Conservation (phyloP, 352 stramenopile species). For the Phytophthora macrochlamydospora region DNA sequence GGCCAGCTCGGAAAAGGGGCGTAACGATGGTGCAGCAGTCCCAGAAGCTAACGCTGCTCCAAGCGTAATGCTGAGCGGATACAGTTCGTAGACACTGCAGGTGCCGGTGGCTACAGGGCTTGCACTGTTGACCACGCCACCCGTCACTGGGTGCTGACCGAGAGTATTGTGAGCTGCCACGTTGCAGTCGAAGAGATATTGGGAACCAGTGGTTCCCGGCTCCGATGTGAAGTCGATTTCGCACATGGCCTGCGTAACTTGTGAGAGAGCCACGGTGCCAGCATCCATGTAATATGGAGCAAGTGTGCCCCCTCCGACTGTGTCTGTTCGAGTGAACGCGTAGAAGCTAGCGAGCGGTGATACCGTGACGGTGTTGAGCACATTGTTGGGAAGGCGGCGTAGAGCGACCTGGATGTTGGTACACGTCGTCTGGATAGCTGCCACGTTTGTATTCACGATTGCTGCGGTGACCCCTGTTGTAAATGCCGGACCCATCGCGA, state of each 20-base stretch:
- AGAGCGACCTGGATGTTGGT: slow-evolving; percentile 47
- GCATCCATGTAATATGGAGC: too few relatives aligned
- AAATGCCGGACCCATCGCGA: slow-evolving; percentile 22
- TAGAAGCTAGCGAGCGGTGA: slow-evolving; percentile 2
- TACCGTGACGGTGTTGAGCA: slow-evolving; percentile 58
- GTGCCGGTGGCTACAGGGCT: neutral
- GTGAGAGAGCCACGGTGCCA: too few relatives aligned
- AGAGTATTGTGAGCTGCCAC: slow-evolving; percentile 27
- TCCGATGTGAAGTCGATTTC: slow-evolving; percentile 52
- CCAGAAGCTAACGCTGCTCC: too few relatives aligned
- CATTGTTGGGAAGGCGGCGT: slow-evolving; percentile 63
- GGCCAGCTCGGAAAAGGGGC: slow-evolving; percentile 48
- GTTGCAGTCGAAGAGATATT: slow-evolving; percentile 62
- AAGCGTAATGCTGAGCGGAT: neutral
- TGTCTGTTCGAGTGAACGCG: slow-evolving; percentile 29
- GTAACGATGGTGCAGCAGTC: neutral
- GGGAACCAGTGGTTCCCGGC: slow-evolving; percentile 58
- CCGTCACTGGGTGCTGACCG: slow-evolving; percentile 48
- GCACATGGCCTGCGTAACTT: slow-evolving; percentile 25
- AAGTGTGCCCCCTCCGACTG: neutral
- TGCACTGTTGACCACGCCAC: neutral
- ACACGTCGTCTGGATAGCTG: slow-evolving; percentile 25
- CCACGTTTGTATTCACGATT: neutral
- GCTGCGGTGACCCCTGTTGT: neutral
- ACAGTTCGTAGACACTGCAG: slow-evolving; percentile 49